Conservation (phyloP, 179 eudicot species). For the Silene coronaria region DNA sequence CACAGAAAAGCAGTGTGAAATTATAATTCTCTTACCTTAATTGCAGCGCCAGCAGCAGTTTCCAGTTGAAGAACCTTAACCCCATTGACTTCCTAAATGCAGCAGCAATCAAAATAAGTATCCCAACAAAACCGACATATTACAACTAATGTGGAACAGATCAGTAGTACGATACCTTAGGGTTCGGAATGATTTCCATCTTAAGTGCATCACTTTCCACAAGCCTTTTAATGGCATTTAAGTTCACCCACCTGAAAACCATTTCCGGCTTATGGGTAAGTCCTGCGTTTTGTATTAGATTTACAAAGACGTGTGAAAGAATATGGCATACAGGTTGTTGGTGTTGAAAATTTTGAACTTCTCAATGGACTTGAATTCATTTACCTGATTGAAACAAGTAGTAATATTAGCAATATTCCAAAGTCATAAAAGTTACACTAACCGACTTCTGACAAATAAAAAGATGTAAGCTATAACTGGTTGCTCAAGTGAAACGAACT, state of each 20-base stretch:
- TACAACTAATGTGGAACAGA: not conserved
- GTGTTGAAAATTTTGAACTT: slow-evolving; percentile 99
- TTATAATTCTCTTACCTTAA: slow-evolving; percentile 46
- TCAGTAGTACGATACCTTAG: slow-evolving; percentile 51
- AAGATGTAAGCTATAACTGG: not conserved
- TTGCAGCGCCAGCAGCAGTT: slow-evolving; percentile 99
- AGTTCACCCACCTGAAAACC: slow-evolving; percentile 80
- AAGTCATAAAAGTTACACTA: not conserved
- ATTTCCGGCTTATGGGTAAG: not conserved
- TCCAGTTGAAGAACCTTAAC: slow-evolving; percentile 97
- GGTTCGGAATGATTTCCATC: slow-evolving; percentile 99
- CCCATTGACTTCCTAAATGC: slow-evolving; percentile 85
- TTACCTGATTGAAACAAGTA: slow-evolving; percentile 52
- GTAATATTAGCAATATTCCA: slow-evolving; percentile 14
- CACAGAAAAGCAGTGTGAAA: not conserved
- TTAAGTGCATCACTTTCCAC: slow-evolving; percentile 83
- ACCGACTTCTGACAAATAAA: slow-evolving; percentile 1
- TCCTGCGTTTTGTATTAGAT: not conserved
- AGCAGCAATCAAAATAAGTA: slow-evolving; percentile 19
- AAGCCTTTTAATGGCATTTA: slow-evolving; percentile 79
- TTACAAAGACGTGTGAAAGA: not conserved
- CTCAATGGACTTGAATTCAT: slow-evolving; percentile 93
- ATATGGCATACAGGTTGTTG: slow-evolving; percentile 75
- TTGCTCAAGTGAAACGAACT: slow-evolving; percentile 25
- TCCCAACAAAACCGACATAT: not conserved